Base-by-base conservation (phyloP, 805 yeast genomes). In the Allodekkera sacchari region DNA sequence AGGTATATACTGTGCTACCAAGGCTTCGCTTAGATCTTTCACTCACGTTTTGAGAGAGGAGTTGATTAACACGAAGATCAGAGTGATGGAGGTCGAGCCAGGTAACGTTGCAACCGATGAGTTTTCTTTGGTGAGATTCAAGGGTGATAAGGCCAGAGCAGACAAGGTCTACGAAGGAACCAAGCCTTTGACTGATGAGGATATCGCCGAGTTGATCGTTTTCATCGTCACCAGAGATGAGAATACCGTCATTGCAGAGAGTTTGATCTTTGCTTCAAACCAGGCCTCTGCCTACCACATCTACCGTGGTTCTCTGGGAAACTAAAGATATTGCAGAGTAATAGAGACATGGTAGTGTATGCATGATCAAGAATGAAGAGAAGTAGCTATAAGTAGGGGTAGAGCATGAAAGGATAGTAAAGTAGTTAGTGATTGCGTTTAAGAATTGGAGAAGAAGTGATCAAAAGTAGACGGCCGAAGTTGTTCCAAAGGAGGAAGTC, bases 221-320 rank as follows among this genome's bases (percentile, higher is more conserved):
- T 81, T 79, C 52, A 74, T 74, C 11, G 61, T 74, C 27, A 63
- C 87, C 6, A 72, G 92, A 57, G 71, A 74, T 38, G 70, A 68
- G 42, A 81, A 81, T 52, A 74, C 83, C 2, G 89, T 81, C 12
- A 59, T 81, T 48, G 88, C 89, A 15, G 94, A 87, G 52, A 66
- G 84, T 12, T 65, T 88, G 52, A 77, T 89, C 9, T 83, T 87
- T 62, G 83, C 95, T 12, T 70, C 77, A 28, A 78, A 82, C 62
- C 96, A 88, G 64, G 95, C 94, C 4, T 69, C 83, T 37, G 76
- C 94, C 6, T 59, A 65, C 44, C 83, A 79, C 50, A 55, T 79
- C 22, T 64, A 77, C 63, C 46, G 55, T 35, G 59, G 56, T 10
- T 16, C 41, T 9, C 26, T 43, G n/a, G 41, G 41, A 15, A 27